A percentile compares a stretch with the other conserved stretches of the same genome.
Conservation (phyloP, 2,329 filamentous ascomycete genomes). For the Fusarium brachygibbosum region DNA sequence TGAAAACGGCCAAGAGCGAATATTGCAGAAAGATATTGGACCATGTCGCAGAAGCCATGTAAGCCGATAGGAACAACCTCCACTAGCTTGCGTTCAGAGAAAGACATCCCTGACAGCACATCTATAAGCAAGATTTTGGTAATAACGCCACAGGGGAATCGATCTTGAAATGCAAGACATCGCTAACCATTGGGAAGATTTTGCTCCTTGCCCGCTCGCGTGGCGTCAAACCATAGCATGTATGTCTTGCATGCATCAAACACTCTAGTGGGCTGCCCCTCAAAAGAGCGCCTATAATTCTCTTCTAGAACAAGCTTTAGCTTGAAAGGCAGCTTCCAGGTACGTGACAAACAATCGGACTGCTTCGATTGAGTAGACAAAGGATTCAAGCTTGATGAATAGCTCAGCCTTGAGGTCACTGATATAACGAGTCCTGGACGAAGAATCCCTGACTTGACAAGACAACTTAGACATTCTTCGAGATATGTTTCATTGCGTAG, state of each 20-base stretch:
- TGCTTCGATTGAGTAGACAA: conserved; percentile 8
- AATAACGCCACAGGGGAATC: conserved; percentile 23
- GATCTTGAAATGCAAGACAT: conserved; percentile 29
- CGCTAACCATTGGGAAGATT: conserved; percentile 6
- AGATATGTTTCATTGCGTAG: conserved; percentile 24
- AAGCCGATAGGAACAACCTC: conserved; percentile 23
- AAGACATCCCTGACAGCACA: conserved; percentile 3
- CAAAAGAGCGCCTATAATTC: not conserved
- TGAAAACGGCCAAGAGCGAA: conserved; percentile 22
- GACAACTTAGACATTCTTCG: conserved; percentile 11
- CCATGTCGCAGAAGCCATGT: conserved; percentile 18
- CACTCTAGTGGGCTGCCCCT: not conserved
- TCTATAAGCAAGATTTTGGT: conserved; percentile 23
- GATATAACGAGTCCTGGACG: not conserved
- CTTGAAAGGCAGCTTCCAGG: not conserved
- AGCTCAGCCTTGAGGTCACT: conserved; percentile 1
- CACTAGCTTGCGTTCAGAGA: conserved; percentile 22
- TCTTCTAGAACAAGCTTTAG: conserved; percentile 10
- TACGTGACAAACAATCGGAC: not conserved
- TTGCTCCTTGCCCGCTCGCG: conserved; percentile 23
- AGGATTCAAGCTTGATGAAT: conserved; percentile 13
- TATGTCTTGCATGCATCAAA: conserved; percentile 24
- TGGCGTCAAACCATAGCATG: conserved; percentile 12
- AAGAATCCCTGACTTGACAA: conserved; percentile 6
- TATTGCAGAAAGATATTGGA: conserved; percentile 14